A percentile compares a stretch with the other conserved stretches of the same genome.
phyloP scores from a whole-genome alignment of 345 rosid species.

The Hibiscus trionum region DNA sequence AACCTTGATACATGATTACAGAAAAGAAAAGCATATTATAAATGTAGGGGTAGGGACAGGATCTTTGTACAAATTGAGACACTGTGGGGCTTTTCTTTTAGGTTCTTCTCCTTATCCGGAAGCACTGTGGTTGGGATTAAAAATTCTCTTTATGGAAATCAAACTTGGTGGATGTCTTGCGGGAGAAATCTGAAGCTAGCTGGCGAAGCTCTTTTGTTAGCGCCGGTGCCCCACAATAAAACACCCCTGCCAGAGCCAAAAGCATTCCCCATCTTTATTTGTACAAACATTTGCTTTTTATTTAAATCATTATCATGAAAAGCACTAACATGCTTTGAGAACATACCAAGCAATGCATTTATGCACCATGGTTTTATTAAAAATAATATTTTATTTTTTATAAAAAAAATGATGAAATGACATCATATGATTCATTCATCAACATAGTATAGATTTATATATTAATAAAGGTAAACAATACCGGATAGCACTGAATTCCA shows the following conservation, averaged over 20 bases:
- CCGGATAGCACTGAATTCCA: no score
- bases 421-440: not conserved
- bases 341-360: not conserved
- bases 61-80: slow-evolving; percentile 1
- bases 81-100: not conserved
- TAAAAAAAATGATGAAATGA: no score
- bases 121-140: slow-evolving; percentile 10
- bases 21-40: not conserved
- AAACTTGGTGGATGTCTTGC: slow-evolving; percentile 66
- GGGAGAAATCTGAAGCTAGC: slow-evolving; percentile 67
- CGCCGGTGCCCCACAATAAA: slow-evolving; percentile 68
- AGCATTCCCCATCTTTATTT: no score
- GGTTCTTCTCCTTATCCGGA: not conserved
- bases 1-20: not conserved
- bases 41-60: not conserved
- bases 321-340: not conserved
- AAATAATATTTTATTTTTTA: no score
- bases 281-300: no score
- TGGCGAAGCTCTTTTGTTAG: slow-evolving; percentile 59
- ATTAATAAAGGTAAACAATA: no score
- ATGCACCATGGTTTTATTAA: not conserved
- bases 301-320: not conserved
- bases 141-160: slow-evolving; percentile 76
- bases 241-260: slow-evolving; percentile 45
- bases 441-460: no score